A percentile compares a stretch with the other conserved stretches of the same genome.
Evolutionary conservation across 2,329 filamentous ascomycete species (phyloP).

Genomic region (Scortechinia acanthostroma): DNA sequence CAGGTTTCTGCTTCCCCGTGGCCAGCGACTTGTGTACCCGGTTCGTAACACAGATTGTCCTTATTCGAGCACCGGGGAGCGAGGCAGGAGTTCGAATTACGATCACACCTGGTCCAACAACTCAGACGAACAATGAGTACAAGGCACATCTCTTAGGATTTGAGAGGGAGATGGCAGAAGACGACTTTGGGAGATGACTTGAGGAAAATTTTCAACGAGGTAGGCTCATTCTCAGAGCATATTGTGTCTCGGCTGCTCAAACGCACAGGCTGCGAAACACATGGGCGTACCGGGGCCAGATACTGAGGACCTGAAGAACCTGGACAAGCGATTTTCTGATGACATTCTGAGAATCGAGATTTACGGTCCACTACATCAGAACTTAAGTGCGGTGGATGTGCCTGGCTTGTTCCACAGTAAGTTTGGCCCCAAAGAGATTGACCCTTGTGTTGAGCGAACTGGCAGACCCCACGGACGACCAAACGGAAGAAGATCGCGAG

Average conservation of each 20-base stretch:
- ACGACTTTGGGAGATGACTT: constrained; percentile 7
- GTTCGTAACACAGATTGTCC: constrained; percentile 15
- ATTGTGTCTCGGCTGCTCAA: constrained; percentile 3
- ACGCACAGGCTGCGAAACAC: background rate
- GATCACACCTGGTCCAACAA: constrained; percentile 9
- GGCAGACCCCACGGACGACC: constrained; percentile 10
- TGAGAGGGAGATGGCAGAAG: constrained; percentile 2
- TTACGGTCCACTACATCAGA: constrained; percentile 9
- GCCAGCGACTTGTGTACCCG: constrained; percentile 12
- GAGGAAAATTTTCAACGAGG: constrained; percentile 7
- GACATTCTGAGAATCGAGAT: constrained; percentile 14
- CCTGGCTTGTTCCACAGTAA: constrained; percentile 15
- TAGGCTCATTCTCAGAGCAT: constrained; percentile 7
- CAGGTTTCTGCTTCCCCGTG: constrained; percentile 12
- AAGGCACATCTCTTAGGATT: background rate
- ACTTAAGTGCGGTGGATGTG: constrained; percentile 14
- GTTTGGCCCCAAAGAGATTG: too few species aligned
- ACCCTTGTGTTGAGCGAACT: too few species aligned
- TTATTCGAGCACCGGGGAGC: constrained; percentile 7
- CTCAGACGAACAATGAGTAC: background rate
- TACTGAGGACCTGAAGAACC: background rate
- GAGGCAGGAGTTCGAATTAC: constrained; percentile 9
- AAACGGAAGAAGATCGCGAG: constrained; percentile 11
- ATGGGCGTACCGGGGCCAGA: background rate
- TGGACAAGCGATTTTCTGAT: constrained; percentile 8